Evolutionary conservation across 768 basidiomycete genomes (phyloP).

Genomic region (Amylocystis lapponica): DNA sequence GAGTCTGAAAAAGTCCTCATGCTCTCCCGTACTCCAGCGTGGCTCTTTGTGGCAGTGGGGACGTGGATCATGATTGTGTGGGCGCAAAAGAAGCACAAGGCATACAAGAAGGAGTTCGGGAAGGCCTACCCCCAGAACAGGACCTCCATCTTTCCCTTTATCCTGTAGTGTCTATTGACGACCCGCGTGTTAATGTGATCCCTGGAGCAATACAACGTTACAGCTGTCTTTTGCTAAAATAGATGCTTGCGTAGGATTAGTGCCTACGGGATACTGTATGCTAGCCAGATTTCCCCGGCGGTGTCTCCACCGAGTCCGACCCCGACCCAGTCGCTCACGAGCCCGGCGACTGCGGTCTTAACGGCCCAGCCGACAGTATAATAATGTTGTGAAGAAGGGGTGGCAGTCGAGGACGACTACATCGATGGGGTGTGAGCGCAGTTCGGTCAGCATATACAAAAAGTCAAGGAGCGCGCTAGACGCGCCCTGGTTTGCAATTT

Average conservation of each 20-base stretch:
- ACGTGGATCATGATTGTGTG: constrained; percentile 72
- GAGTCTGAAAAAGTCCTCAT: background rate
- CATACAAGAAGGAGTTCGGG: constrained; percentile 93
- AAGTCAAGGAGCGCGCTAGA: no score
- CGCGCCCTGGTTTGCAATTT: no score
- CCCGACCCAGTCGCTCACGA: constrained; percentile 67
- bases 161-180: constrained; percentile 37
- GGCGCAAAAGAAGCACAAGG: constrained; percentile 87
- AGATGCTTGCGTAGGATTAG: background rate
- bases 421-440: no score
- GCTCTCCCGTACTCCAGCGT: constrained; percentile 33
- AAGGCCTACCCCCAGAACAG: constrained; percentile 69
- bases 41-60: constrained; percentile 58
- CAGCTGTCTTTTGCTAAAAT: background rate
- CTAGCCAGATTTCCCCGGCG: constrained; percentile 67
- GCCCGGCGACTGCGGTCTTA: constrained; percentile 56
- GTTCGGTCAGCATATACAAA: no score
- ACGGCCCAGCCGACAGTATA: constrained; percentile 69
- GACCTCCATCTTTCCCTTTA: constrained; percentile 77
- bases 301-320: constrained; percentile 25
- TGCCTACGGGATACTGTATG: constrained; percentile 68
- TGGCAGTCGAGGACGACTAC: constrained; percentile 75
- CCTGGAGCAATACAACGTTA: background rate
- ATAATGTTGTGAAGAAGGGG: constrained; percentile 68
- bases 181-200: background rate